phyloP scores from a whole-genome alignment of 352 stramenopile genomes.

The Salisapilia sapeloensis region DNA sequence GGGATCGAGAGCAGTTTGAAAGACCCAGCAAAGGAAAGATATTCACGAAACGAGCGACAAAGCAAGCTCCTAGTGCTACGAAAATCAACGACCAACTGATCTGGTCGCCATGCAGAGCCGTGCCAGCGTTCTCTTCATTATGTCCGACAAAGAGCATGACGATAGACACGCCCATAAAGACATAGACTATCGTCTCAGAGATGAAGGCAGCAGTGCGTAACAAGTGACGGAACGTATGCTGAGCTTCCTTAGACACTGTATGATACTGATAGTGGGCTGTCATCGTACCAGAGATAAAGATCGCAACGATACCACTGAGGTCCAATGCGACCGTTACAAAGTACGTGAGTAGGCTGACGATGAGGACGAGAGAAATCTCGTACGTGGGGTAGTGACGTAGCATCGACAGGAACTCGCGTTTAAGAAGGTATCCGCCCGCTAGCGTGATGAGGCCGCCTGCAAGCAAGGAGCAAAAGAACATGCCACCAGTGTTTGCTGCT shows the following conservation, averaged over 20 bases:
- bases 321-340: constrained; percentile 64
- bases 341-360: constrained; percentile 76
- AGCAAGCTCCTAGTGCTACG: constrained; percentile 51
- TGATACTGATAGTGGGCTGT: constrained; percentile 80
- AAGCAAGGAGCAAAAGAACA: constrained; percentile 66
- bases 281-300: constrained; percentile 87
- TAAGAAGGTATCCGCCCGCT: constrained; percentile 55
- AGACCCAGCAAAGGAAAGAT: constrained; percentile 59
- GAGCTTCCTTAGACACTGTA: constrained; percentile 59
- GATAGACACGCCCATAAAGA: constrained; percentile 78
- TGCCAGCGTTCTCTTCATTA: constrained; percentile 28
- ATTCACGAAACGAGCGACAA: constrained; percentile 57
- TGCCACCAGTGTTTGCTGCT: constrained; percentile 41
- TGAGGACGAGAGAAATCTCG: constrained; percentile 75
- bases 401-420: constrained; percentile 47
- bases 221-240: constrained; percentile 73
- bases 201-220: constrained; percentile 71
- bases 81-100: constrained; percentile 70
- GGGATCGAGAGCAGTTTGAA: constrained; percentile 46
- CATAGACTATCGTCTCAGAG: constrained; percentile 70
- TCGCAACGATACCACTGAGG: constrained; percentile 85
- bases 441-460: constrained; percentile 57
- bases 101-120: constrained; percentile 49
- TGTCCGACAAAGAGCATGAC: constrained; percentile 71
- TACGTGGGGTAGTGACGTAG: constrained; percentile 71